Base-by-base conservation (phyloP, 23 red algal species). In the Gracilaria domingensis region DNA sequence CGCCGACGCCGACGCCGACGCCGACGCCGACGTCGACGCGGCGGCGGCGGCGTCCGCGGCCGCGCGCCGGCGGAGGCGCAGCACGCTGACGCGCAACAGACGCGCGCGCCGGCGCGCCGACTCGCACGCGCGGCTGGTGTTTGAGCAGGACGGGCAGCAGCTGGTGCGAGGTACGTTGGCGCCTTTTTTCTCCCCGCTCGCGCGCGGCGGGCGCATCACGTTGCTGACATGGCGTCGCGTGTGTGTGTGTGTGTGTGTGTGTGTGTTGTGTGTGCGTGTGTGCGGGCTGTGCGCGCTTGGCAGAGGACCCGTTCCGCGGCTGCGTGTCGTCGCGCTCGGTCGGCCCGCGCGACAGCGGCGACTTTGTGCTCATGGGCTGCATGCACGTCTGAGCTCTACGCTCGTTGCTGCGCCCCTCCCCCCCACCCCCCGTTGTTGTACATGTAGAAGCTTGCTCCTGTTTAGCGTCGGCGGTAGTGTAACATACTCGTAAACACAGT, bases 311-410 rank as follows among this genome's bases (percentile, higher is more conserved):
- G 36, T 89, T 89, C 29, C 69, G 72, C 8, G 86, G 86, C n/a
- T 89, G 86, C 37, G 86, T 79, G 20, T 60, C 55, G 75, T 89
- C 86, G 21, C 55, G 69, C 32, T 80, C 86, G 0, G 54, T 48
- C 18, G 72, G 55, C 17, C 86, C 86, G 58, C 86, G 86, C 2
- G 58, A 59, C 48, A 74, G 62, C 32, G 86, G 86, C 53, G 86
- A 89, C 72, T 89, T 89, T 80, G 86, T 89, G 8, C 29, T 89
- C 6, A 61, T 89, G 86, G 86, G 86, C 11, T 89, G 86, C 55
- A 89, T 89, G 86, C 86, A 89, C n/a, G 86, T 89, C 12, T 81
- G 30, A 45, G 11, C n/a, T n/a, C n/a, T n/a, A n/a, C n/a, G n/a
- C n/a, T n/a, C n/a, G n/a, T n/a, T n/a, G n/a, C n/a, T n/a, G n/a